These are phyloP conservation scores for Fusarium tricinctum DNA, from an alignment of 2,329 filamentous ascomycete species.

Conservation along the genomic window DNA sequence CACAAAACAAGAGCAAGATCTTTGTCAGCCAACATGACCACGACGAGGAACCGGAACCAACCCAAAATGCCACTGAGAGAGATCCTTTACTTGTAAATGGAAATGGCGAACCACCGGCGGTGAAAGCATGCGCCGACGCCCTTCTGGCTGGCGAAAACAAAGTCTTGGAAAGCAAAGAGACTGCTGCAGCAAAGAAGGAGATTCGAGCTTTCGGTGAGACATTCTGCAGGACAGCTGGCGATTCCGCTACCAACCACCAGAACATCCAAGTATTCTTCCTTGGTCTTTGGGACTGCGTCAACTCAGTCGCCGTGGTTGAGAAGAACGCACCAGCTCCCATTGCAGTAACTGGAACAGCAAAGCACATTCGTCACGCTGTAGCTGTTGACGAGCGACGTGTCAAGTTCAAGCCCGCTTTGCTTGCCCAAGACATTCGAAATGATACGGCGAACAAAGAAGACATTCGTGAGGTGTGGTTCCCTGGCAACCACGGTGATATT, in stretches of 20 bases:
- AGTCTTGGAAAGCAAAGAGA: conserved; percentile 39
- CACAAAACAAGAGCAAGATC: not conserved
- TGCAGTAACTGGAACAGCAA: conserved; percentile 57
- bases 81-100: not conserved
- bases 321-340: conserved; percentile 55
- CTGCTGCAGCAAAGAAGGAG: conserved; percentile 50
- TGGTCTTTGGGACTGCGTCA: conserved; percentile 68
- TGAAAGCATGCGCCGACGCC: not conserved
- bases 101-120: not conserved
- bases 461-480: conserved; percentile 67
- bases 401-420: conserved; percentile 67
- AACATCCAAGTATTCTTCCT: conserved; percentile 66
- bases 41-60: not conserved
- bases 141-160: conserved; percentile 13
- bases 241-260: conserved; percentile 22
- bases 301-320: conserved; percentile 61
- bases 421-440: conserved; percentile 57
- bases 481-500: conserved; percentile 66
- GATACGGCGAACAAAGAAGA: conserved; percentile 49
- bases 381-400: conserved; percentile 66
- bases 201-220: conserved; percentile 62
- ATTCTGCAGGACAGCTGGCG: conserved; percentile 56
- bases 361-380: conserved; percentile 65
- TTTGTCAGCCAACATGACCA: not conserved
- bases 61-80: not conserved